These are phyloP conservation scores for Pythium aristosporum DNA, from an alignment of 352 stramenopile species.

Conservation along the genomic window DNA sequence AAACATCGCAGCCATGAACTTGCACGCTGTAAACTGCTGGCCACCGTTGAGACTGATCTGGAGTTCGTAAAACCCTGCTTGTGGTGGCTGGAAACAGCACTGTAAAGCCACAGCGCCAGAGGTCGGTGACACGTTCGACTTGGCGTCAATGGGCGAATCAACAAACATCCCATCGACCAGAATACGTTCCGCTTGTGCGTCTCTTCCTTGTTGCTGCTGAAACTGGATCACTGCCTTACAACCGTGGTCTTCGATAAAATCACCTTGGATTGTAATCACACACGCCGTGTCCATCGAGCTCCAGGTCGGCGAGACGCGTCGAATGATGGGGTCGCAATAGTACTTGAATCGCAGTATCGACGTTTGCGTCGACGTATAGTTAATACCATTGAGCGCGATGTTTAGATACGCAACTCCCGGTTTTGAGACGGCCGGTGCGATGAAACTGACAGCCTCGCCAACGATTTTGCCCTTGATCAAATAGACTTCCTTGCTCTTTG, in stretches of 20 bases:
- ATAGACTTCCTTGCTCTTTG: conserved; percentile 6
- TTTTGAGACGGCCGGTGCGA: conserved; percentile 36
- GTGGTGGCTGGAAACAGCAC: conserved; percentile 32
- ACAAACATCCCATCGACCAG: conserved; percentile 38
- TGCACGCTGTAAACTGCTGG: conserved; percentile 59
- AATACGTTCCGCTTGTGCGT: conserved; percentile 15
- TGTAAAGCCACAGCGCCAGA: conserved; percentile 25
- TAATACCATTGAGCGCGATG: conserved; percentile 75
- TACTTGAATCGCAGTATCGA: conserved; percentile 55
- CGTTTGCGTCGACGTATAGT: conserved; percentile 57
- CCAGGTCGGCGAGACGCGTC: conserved; percentile 50
- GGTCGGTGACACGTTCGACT: neutral
- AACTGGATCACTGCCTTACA: conserved; percentile 50
- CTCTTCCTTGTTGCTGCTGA: conserved; percentile 30
- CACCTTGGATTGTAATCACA: conserved; percentile 39
- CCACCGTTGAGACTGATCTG: conserved; percentile 63
- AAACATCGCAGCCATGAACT: conserved; percentile 56
- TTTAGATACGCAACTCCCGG: conserved; percentile 51
- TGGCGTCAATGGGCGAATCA: neutral
- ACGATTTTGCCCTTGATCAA: conserved; percentile 55
- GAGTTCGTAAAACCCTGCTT: conserved; percentile 55
- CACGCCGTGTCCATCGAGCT: conserved; percentile 36
- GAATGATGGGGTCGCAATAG: conserved; percentile 53
- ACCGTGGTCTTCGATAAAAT: conserved; percentile 52
- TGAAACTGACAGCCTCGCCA: conserved; percentile 57